Evolutionary conservation across 495 filamentous ascomycete species (phyloP), one percentile per base, ranked within the genome.

Genomic region (Friedmanniomyces endolithicus): DNA sequence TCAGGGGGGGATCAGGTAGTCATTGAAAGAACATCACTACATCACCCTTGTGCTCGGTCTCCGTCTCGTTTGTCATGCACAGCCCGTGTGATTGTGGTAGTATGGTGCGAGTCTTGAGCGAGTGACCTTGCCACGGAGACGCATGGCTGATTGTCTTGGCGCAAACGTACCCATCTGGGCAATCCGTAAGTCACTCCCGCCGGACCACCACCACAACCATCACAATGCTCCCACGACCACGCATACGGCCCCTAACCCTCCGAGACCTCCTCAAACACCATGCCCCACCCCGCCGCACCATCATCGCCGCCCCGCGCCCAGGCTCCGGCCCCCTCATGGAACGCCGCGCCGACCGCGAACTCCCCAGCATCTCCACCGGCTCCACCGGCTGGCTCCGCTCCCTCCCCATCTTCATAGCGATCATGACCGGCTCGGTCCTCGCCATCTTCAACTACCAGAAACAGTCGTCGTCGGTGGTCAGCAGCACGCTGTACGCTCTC

Each of bases 371-470:
- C 23, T 37, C 45, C 17, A 25, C 53, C 14, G 57, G 63, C 12
- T 64, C 64, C 35, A 59, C 66, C 27, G 63, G 70, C 55, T 83
- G 77, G 78, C 54, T 76, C 9, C 64, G 66, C 11, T 80, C 78
- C 0, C 57, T 82, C 4, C 81, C 82, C 3, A 65, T 83, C 41
- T 85, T 84, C 64, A 59, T 75, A 1, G 55, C 74, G 39, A 68
- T 82, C 44, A 74, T 90, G 50, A 78, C 78, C 31, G 73, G 73
- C 19, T 82, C 80, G 48, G 80, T 83, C 56, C 72, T 92, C 35
- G 86, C 81, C 41, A 92, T 95, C 67, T 97, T 98, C 83, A 98
- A 98, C 74, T 97, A 98, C 77, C 90, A 98, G 64, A 95, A 95
- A 66, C 77, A 80, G 1, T 87, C 85, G 1, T 85, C 80, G 17